Conservation (phyloP, 768 basidiomycete species). For the Favolaschia claudopus region DNA sequence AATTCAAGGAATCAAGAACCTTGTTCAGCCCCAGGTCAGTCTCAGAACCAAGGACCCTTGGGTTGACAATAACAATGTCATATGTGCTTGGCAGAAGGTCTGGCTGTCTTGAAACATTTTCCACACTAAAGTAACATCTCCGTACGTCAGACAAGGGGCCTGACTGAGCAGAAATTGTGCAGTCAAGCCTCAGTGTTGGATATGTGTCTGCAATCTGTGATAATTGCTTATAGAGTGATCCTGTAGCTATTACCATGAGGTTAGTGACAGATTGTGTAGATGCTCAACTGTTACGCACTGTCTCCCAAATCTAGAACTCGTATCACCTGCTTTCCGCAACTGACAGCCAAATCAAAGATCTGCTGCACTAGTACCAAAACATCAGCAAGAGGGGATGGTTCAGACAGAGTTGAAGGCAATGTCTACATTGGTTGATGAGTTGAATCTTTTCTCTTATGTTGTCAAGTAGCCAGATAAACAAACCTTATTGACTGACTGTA, state of each 20-base stretch:
- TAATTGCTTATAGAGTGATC: slow-evolving; percentile 1
- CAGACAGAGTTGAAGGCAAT: too few species aligned
- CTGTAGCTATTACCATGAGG: slow-evolving; percentile 12
- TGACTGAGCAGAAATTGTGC: slow-evolving; percentile 2
- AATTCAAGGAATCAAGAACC: not conserved
- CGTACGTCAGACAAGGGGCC: slow-evolving; percentile 5
- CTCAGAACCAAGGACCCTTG: not conserved
- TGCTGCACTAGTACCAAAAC: not conserved
- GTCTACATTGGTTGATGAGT: too few species aligned
- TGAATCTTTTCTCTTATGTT: too few species aligned
- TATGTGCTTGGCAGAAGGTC: slow-evolving; percentile 1
- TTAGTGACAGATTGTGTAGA: too few species aligned
- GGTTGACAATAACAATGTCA: slow-evolving; percentile 8
- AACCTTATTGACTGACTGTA: too few species aligned
- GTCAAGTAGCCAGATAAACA: too few species aligned
- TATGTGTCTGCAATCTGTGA: not conserved
- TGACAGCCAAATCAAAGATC: slow-evolving; percentile 5
- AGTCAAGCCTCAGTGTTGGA: slow-evolving; percentile 10
- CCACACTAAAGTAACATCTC: slow-evolving; percentile 1
- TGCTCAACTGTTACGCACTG: not conserved
- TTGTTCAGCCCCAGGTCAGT: not conserved
- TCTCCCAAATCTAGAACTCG: slow-evolving; percentile 13
- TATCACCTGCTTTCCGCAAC: slow-evolving; percentile 9
- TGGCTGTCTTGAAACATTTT: slow-evolving; percentile 4
- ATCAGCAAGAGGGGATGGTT: not conserved